Evolutionary conservation across 305 asterid genomes (phyloP), one percentile per base, ranked within the genome.

Genomic region (Euphrasia arctica): DNA sequence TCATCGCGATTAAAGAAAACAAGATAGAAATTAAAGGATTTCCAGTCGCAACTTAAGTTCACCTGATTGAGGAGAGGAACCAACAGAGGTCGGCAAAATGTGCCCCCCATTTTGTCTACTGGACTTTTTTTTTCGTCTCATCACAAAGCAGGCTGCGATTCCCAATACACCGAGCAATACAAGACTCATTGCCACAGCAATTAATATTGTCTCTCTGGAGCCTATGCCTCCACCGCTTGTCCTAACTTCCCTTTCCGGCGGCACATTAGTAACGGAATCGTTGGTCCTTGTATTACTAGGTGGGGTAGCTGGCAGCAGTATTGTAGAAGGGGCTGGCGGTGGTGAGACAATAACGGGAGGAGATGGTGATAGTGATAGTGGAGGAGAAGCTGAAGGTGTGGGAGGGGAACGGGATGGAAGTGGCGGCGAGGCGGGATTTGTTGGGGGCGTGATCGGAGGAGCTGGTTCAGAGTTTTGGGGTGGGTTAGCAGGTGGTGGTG

Each of bases 51-150:
- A 48, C 54, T 48, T 12, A 54, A 18, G 61, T 50, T 72, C 67
- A 84, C 97, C 96, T 70, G 93, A 80, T 72, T 58, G 43, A 15
- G 83, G 80, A 63, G 96, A 82, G 69, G 79, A 69, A 36, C 55
- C 74, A 4, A 64, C 31, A 12, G 91, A 77, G 57, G 82, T 77
- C 55, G 96, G 94, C 78, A 84, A 70, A 70, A 80, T 65, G 80
- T 79, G 67, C 14, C 84, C 89, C 29, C 79, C 85, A 67, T 54
- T 80, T 54, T 55, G 73, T 42, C 73, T 79, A 29, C 78, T 51
- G 51, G 72, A 79, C 83, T 70, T 89, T 78, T 79, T 90, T 84
- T 85, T 90, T 64, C 85, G 74, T 80, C 79, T 87, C 80, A 79
- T 70, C 49, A 76, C 15, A 70, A 83, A 83, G 77, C 81, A 89